Evolutionary conservation across 805 yeast species (phyloP).

Genomic region (Lipomyces starkeyi): DNA sequence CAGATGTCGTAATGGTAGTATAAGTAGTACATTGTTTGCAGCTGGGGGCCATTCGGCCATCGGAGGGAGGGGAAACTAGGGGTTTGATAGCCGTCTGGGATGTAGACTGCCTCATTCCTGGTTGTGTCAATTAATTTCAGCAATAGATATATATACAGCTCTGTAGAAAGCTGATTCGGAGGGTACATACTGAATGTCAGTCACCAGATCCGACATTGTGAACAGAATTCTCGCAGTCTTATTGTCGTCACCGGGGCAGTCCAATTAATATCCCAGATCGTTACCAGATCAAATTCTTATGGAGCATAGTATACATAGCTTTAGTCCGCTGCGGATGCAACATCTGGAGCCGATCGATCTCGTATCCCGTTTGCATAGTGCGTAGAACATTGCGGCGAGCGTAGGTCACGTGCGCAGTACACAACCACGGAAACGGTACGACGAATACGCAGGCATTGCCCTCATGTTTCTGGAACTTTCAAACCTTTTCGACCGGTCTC

Average conservation of each 20-base stretch:
- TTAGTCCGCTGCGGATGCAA: not conserved
- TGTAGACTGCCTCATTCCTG: conserved; percentile 33
- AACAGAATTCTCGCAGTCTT: not conserved
- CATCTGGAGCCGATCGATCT: not conserved
- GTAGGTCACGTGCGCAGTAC: not conserved
- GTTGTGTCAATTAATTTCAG: not conserved
- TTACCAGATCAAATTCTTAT: not conserved
- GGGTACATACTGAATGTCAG: not conserved
- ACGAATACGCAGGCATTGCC: not conserved
- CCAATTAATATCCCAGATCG: not conserved
- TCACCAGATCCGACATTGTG: not conserved
- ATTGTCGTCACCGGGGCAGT: not conserved
- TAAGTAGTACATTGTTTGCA: conserved; percentile 51
- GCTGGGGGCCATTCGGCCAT: conserved; percentile 63
- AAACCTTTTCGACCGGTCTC: not conserved
- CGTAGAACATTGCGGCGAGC: not conserved
- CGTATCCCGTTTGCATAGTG: too few species aligned
- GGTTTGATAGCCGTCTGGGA: conserved; percentile 80
- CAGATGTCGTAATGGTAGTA: conserved; percentile 77
- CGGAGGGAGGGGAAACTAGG: conserved; percentile 83
- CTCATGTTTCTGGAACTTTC: conserved; percentile 15
- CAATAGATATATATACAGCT: not conserved
- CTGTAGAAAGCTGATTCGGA: not conserved
- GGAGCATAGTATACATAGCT: not conserved
- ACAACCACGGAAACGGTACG: not conserved